Conservation (phyloP, 225 moss, liverwort and hornwort genomes). For the Bryoerythrophyllum caledonicum region DNA sequence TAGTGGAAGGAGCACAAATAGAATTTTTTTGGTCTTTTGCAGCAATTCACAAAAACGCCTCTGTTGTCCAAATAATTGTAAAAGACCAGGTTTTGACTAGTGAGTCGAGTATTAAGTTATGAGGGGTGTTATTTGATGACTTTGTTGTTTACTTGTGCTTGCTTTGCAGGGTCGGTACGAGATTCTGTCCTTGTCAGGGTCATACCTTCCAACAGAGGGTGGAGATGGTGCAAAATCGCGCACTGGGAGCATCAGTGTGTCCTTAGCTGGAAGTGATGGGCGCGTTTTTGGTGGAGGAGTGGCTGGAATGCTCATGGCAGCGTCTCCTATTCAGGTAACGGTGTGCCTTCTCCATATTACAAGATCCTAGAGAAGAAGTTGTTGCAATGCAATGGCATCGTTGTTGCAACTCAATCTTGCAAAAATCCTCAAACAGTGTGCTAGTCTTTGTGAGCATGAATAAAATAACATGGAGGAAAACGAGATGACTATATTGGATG, state of each 20-base stretch:
- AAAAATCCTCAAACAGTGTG: too few species aligned
- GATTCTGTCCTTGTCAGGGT: constrained; percentile 91
- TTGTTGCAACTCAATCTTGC: too few species aligned
- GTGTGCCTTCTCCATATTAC: background rate
- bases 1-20: constrained; percentile 17
- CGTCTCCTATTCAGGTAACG: constrained; percentile 89
- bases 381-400: too few species aligned
- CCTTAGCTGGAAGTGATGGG: constrained; percentile 87
- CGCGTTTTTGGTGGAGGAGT: constrained; percentile 95
- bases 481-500: too few species aligned
- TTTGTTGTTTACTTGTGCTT: background rate
- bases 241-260: constrained; percentile 84
- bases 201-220: constrained; percentile 68
- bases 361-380: too few species aligned
- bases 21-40: too few species aligned
- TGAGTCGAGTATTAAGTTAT: background rate
- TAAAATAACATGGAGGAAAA: too few species aligned
- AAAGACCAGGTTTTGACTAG: too few species aligned
- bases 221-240: constrained; percentile 72
- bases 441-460: too few species aligned
- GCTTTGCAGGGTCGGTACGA: constrained; percentile 81
- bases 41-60: too few species aligned
- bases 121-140: background rate
- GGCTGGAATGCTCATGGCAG: constrained; percentile 87
- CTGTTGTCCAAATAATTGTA: too few species aligned